These are phyloP conservation scores for Metschnikowia kofuensis DNA, from an alignment of 805 yeast genomes.

Conservation along the genomic window DNA sequence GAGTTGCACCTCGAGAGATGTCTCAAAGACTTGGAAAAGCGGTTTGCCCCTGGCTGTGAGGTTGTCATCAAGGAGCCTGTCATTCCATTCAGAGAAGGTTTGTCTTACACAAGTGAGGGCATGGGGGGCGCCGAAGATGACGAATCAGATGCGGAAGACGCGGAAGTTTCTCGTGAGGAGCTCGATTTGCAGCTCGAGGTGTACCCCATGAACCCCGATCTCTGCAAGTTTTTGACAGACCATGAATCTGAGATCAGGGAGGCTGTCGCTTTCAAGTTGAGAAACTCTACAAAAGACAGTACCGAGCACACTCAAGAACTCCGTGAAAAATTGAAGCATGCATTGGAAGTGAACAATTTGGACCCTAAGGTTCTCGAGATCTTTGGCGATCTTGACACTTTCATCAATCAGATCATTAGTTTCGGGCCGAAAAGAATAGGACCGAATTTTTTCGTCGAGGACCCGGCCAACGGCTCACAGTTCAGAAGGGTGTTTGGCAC, in stretches of 20 bases:
- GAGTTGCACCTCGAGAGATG: constrained; percentile 95
- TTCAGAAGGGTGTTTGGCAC: constrained; percentile 28
- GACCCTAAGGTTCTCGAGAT: constrained; percentile 18
- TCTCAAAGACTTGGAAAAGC: constrained; percentile 79
- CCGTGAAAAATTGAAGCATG: constrained; percentile 11
- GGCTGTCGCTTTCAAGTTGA: constrained; percentile 21
- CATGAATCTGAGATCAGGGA: constrained; percentile 44
- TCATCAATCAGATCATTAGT: constrained; percentile 43
- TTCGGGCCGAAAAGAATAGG: constrained; percentile 81
- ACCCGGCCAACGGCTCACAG: constrained; percentile 26
- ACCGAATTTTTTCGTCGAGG: constrained; percentile 68
- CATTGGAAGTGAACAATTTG: constrained; percentile 10
- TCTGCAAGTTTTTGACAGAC: constrained; percentile 47
- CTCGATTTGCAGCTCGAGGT: constrained; percentile 51
- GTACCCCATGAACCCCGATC: constrained; percentile 54
- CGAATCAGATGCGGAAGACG: constrained; percentile 13
- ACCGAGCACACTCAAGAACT: constrained; percentile 9
- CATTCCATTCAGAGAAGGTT: constrained; percentile 91
- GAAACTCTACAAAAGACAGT: constrained; percentile 20
- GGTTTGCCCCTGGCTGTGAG: constrained; percentile 86
- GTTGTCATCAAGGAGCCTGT: constrained; percentile 86
- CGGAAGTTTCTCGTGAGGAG: constrained; percentile 21
- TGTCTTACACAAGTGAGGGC: constrained; percentile 43
- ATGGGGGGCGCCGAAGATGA: constrained; percentile 15
- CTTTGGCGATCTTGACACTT: constrained; percentile 18